Conservation (phyloP, 2,329 filamentous ascomycete species). For the Diplocarpon mali region DNA sequence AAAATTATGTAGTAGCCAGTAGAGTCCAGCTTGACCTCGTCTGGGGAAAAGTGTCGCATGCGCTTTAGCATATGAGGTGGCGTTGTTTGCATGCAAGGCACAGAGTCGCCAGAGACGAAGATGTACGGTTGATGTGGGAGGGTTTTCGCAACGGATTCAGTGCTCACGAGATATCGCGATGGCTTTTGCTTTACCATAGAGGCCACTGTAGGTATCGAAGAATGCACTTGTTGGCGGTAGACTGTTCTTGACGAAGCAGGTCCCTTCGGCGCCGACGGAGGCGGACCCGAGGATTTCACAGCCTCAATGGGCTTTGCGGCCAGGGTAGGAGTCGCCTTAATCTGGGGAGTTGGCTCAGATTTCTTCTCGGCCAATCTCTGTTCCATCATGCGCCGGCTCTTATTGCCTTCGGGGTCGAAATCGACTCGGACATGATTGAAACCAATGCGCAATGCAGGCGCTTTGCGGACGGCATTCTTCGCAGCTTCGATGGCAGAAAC, state of each 20-base stretch:
- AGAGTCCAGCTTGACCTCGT: constrained; percentile 72
- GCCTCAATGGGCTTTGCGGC: constrained; percentile 29
- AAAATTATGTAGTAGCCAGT: constrained; percentile 92
- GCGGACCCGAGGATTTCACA: constrained; percentile 48
- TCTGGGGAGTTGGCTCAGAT: constrained; percentile 11
- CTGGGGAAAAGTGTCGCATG: constrained; percentile 70
- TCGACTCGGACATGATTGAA: constrained; percentile 68
- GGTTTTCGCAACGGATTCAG: constrained; percentile 48
- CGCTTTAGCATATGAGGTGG: constrained; percentile 84
- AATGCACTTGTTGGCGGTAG: constrained; percentile 20
- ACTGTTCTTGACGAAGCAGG: constrained; percentile 34
- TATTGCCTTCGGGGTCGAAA: constrained; percentile 77
- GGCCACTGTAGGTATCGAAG: constrained; percentile 29
- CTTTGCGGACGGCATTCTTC: constrained; percentile 65
- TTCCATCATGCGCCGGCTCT: constrained; percentile 69
- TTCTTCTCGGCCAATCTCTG: constrained; percentile 58
- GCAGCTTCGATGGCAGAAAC: constrained; percentile 70
- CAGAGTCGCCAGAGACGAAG: constrained; percentile 76
- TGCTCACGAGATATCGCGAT: constrained; percentile 46
- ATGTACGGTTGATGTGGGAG: constrained; percentile 78
- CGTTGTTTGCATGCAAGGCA: constrained; percentile 77
- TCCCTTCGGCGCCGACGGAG: constrained; percentile 78
- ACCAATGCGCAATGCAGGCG: constrained; percentile 72
- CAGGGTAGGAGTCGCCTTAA: constrained; percentile 21
- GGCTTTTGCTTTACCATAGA: constrained; percentile 34